phyloP scores from a whole-genome alignment of 495 filamentous ascomycete genomes.

The Massariosphaeria phaeospora region DNA sequence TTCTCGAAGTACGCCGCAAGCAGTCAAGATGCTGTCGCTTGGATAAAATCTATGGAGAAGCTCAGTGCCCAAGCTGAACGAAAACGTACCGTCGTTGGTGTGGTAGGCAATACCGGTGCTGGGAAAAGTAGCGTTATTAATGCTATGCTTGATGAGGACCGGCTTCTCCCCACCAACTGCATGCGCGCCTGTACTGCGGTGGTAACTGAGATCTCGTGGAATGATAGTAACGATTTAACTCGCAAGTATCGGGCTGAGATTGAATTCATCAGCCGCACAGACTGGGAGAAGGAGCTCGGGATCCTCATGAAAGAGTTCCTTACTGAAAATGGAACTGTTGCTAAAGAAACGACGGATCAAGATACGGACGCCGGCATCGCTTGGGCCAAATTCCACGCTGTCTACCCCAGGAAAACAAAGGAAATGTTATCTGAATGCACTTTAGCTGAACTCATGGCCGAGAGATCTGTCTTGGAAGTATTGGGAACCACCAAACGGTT shows the following conservation, averaged over 20 bases:
- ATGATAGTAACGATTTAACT: conserved; percentile 48
- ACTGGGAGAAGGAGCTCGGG: conserved; percentile 56
- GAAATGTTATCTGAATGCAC: conserved; percentile 44
- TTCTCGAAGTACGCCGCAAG: conserved; percentile 39
- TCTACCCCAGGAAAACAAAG: conserved; percentile 56
- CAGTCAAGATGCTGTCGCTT: conserved; percentile 38
- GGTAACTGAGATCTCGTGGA: conserved; percentile 59
- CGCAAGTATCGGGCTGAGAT: conserved; percentile 57
- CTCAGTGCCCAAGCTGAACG: conserved; percentile 39
- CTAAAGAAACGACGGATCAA: conserved; percentile 43
- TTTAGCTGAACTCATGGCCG: conserved; percentile 42
- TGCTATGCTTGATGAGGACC: conserved; percentile 41
- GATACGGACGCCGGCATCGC: conserved; percentile 55
- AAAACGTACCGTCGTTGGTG: conserved; percentile 36
- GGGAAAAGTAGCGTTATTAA: conserved; percentile 39
- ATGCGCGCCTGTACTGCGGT: conserved; percentile 64
- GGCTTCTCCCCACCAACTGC: conserved; percentile 51
- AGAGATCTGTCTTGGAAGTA: conserved; percentile 42
- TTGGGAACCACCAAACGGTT: conserved; percentile 49
- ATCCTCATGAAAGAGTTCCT: conserved; percentile 52
- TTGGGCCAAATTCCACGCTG: conserved; percentile 59
- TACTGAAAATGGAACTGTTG: conserved; percentile 45
- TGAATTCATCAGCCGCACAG: conserved; percentile 53
- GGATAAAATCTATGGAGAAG: conserved; percentile 45
- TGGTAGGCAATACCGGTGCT: conserved; percentile 38